Evolutionary conservation across 768 basidiomycete genomes (phyloP).

Genomic region (Mycena chlorophos): DNA sequence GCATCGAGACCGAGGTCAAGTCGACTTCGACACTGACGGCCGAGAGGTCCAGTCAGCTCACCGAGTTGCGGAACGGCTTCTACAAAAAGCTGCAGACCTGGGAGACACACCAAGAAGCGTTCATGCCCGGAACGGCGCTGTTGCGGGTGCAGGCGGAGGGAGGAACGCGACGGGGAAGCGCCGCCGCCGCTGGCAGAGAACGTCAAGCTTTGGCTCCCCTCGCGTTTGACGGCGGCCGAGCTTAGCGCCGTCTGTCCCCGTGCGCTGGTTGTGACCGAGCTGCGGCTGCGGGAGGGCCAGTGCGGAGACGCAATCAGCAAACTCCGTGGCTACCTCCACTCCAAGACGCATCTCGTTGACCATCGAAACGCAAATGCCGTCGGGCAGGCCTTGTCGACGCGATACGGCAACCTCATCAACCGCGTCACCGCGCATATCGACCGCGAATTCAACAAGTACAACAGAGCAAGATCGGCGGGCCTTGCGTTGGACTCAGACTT

Average conservation of each 20-base stretch:
- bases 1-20: not conserved
- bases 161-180: not conserved
- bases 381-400: not conserved
- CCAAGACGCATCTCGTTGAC: not conserved
- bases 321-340: not conserved
- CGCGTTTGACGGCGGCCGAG: not conserved
- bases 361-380: not conserved
- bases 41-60: not conserved
- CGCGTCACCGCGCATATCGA: not conserved
- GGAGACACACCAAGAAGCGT: not conserved
- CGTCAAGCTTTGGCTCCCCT: constrained; percentile 14
- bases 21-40: constrained; percentile 2
- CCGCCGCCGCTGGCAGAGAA: constrained; percentile 10
- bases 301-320: not conserved
- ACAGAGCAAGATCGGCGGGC: too few relatives aligned
- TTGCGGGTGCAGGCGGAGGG: constrained; percentile 7
- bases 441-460: not conserved
- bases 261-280: constrained; percentile 7
- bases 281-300: constrained; percentile 5
- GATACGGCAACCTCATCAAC: not conserved
- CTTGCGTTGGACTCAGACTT: too few relatives aligned
- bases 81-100: constrained; percentile 8
- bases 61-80: constrained; percentile 11
- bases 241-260: not conserved
- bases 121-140: constrained; percentile 7